These are phyloP conservation scores for Aspergillus eucalypticola DNA, from an alignment of 2,329 filamentous ascomycete species.

Conservation along the genomic window DNA sequence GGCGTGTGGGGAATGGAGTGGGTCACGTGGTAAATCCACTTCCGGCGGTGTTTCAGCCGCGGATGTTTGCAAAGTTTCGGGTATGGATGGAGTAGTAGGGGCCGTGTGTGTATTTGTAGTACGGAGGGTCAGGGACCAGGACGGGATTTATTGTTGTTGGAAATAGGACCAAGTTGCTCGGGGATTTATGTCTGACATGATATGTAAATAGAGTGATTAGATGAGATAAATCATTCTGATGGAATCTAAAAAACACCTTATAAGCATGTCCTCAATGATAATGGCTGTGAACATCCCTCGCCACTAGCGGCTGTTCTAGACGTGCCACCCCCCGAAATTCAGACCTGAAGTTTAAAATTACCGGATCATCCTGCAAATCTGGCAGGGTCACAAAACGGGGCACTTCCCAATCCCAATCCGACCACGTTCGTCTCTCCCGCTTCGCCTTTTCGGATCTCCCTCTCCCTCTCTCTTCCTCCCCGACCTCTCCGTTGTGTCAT, in stretches of 20 bases:
- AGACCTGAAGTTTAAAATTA: slow-evolving; percentile 12
- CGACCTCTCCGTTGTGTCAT: not conserved
- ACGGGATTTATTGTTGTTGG: not conserved
- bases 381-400: not conserved
- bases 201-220: too few species aligned
- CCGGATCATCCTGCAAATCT: slow-evolving; percentile 10
- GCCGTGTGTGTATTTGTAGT: slow-evolving; percentile 19
- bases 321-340: not conserved
- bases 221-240: too few species aligned
- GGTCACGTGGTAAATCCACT: slow-evolving; percentile 23
- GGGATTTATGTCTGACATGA: too few species aligned
- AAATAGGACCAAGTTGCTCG: too few species aligned
- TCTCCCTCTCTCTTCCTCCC: slow-evolving; percentile 12
- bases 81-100: not conserved
- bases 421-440: slow-evolving; percentile 42
- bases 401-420: slow-evolving; percentile 22
- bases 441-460: slow-evolving; percentile 26
- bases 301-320: not conserved
- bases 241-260: not conserved
- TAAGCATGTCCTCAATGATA: not conserved
- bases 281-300: not conserved
- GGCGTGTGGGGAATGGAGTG: slow-evolving; percentile 18
- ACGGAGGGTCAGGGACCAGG: slow-evolving; percentile 3
- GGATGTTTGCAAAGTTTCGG: slow-evolving; percentile 21
- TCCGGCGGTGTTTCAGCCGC: slow-evolving; percentile 6